Evolutionary conservation across 495 filamentous ascomycete genomes (phyloP), one percentile per base, ranked within the genome.

Genomic region (Penicillium subrubescens): DNA sequence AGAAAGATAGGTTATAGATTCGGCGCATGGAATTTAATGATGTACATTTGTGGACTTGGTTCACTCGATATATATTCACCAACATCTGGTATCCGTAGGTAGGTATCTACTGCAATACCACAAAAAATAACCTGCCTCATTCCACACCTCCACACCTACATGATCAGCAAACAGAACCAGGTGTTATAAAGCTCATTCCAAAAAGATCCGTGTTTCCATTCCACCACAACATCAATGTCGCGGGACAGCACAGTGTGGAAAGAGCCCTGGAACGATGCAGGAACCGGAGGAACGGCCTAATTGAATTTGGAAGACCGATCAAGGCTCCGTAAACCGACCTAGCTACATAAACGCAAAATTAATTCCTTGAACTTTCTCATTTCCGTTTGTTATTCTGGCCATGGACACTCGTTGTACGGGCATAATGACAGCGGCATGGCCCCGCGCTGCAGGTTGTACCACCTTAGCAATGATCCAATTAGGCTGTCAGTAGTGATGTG

Each of bases 401-500:
- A 46, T 10, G 43, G 19, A 46, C 7, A 11, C 43, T 21, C 8
- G 8, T 5, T 1, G 3, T 29, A 27, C n/a, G n/a, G n/a, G n/a
- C 0, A 14, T 51, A n/a, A 27, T 51, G 57, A 15, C 12, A 15
- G 43, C 11, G 25, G 25, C 25, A 27, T 5, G 10, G 50, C 57
- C 57, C 57, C 57, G 57, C 41, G 21, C 11, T 34, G 56, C 35
- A 27, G 25, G 25, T 59, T 17, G 57, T 48, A 27, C 41, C 14
- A 50, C 57, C 19, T 7, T 31, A 31, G 29, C 17, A n/a, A 41
- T 25, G 57, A 60, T 29, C 62, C 60, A 59, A 55, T 54, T 19
- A 37, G 29, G 12, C 44, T 35, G 27, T 50, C 0, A 14, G 27
- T 48, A 19, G 39, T 8, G 4, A 12, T 43, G 17, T 29, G 29